These are phyloP conservation scores for Penicillium psychrofluorescens DNA, from an alignment of 495 filamentous ascomycete genomes.

Conservation along the genomic window DNA sequence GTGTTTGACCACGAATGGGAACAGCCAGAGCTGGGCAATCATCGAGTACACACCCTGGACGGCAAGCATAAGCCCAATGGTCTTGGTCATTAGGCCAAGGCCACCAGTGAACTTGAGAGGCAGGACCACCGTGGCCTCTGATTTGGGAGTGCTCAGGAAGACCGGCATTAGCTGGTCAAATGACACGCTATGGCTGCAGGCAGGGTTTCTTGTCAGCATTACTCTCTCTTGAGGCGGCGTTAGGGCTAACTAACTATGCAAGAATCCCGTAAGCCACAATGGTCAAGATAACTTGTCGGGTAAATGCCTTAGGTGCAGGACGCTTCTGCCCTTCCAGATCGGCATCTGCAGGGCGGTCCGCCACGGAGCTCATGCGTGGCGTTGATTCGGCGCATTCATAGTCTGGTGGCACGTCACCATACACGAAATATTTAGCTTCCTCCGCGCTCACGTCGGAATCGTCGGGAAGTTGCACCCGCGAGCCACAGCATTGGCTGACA, in stretches of 20 bases:
- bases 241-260: slow-evolving; percentile 69
- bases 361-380: slow-evolving; percentile 45
- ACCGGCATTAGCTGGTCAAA: slow-evolving; percentile 93
- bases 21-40: slow-evolving; percentile 72
- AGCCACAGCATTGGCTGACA: slow-evolving; percentile 40
- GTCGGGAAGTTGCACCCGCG: slow-evolving; percentile 28
- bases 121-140: slow-evolving; percentile 46
- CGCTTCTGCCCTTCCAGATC: slow-evolving; percentile 41
- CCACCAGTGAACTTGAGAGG: slow-evolving; percentile 88
- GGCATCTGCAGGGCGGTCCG: slow-evolving; percentile 22
- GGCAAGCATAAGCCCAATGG: slow-evolving; percentile 80
- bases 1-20: slow-evolving; percentile 62
- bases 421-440: slow-evolving; percentile 43
- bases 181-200: slow-evolving; percentile 75
- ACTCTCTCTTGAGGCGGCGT: neutral
- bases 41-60: slow-evolving; percentile 88
- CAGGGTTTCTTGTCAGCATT: slow-evolving; percentile 16
- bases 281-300: slow-evolving; percentile 68
- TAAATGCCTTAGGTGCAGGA: slow-evolving; percentile 56
- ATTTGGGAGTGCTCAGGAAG: slow-evolving; percentile 70
- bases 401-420: slow-evolving; percentile 51
- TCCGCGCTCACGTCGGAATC: slow-evolving; percentile 25
- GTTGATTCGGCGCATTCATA: slow-evolving; percentile 62
- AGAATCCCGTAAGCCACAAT: slow-evolving; percentile 89
- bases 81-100: slow-evolving; percentile 71